phyloP scores from a whole-genome alignment of 495 filamentous ascomycete genomes.

The Lasiosphaeria miniovina region DNA sequence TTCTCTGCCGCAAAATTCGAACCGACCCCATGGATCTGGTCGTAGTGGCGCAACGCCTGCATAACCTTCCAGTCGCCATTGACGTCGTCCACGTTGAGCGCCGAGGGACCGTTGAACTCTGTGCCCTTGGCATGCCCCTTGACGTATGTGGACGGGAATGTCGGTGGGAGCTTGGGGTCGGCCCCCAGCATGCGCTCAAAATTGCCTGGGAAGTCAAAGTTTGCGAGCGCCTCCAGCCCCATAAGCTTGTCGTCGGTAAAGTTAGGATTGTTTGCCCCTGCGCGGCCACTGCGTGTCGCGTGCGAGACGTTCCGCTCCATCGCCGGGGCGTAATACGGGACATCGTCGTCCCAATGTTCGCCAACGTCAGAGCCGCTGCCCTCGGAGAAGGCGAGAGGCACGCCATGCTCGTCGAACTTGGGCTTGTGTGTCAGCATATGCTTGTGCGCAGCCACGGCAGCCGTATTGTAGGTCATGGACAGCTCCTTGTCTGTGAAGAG shows the following conservation, averaged over 20 bases:
- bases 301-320: conserved; percentile 75
- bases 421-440: conserved; percentile 52
- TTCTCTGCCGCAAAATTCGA: conserved; percentile 42
- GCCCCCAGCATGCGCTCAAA: conserved; percentile 43
- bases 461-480: conserved; percentile 65
- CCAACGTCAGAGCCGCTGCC: conserved; percentile 52
- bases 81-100: conserved; percentile 56
- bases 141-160: conserved; percentile 53
- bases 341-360: conserved; percentile 42
- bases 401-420: conserved; percentile 45
- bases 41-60: conserved; percentile 44
- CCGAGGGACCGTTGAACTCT: conserved; percentile 45
- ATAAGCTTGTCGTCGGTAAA: conserved; percentile 50
- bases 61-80: conserved; percentile 60
- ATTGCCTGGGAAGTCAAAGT: conserved; percentile 59
- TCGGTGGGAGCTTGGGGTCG: conserved; percentile 60
- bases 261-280: conserved; percentile 52
- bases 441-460: conserved; percentile 61
- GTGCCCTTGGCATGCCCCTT: conserved; percentile 42
- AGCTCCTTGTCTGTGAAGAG: conserved; percentile 95
- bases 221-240: conserved; percentile 61
- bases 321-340: conserved; percentile 51
- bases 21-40: conserved; percentile 39
- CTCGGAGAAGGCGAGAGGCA: conserved; percentile 43
- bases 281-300: conserved; percentile 68